These are phyloP conservation scores for Globisporangium camurandrum DNA, from an alignment of 352 stramenopile species.

Conservation along the genomic window DNA sequence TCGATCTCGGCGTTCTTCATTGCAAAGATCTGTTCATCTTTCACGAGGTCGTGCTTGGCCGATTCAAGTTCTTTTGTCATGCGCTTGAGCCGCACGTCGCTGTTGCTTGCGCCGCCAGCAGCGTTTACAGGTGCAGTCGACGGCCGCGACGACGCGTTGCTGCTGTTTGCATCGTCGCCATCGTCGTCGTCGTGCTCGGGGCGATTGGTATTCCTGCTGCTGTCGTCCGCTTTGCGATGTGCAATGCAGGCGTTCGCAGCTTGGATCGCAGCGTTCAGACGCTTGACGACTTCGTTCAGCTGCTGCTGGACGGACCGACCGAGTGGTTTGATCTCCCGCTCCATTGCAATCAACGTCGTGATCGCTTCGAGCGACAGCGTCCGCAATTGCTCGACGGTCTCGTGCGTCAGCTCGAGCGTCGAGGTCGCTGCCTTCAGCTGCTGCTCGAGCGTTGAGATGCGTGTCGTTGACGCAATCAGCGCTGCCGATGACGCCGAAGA, in stretches of 20 bases:
- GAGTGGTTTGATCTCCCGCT: constrained; percentile 66
- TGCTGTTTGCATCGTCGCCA: not conserved
- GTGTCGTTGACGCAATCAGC: not conserved
- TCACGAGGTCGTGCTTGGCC: constrained; percentile 53
- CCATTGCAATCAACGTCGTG: constrained; percentile 64
- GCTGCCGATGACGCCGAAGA: too few relatives aligned
- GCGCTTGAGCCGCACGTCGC: constrained; percentile 18
- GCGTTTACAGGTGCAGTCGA: too few relatives aligned
- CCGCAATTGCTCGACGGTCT: constrained; percentile 52
- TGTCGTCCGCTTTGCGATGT: constrained; percentile 18
- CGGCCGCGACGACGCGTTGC: not conserved
- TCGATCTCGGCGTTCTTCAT: constrained; percentile 79
- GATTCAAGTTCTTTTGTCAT: constrained; percentile 52
- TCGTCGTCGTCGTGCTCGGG: constrained; percentile 8
- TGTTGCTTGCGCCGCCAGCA: not conserved
- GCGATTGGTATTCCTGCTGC: constrained; percentile 3
- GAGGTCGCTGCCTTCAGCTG: constrained; percentile 30
- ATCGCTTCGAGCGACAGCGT: constrained; percentile 57
- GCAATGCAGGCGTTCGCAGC: constrained; percentile 38
- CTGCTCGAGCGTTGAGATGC: constrained; percentile 1
- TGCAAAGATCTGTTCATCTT: constrained; percentile 81
- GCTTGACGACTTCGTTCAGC: constrained; percentile 79
- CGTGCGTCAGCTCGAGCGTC: constrained; percentile 28
- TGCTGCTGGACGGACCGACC: constrained; percentile 62
- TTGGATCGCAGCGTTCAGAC: constrained; percentile 62